phyloP scores from a whole-genome alignment of 257 asterid genomes.

The Scutellaria minor region DNA sequence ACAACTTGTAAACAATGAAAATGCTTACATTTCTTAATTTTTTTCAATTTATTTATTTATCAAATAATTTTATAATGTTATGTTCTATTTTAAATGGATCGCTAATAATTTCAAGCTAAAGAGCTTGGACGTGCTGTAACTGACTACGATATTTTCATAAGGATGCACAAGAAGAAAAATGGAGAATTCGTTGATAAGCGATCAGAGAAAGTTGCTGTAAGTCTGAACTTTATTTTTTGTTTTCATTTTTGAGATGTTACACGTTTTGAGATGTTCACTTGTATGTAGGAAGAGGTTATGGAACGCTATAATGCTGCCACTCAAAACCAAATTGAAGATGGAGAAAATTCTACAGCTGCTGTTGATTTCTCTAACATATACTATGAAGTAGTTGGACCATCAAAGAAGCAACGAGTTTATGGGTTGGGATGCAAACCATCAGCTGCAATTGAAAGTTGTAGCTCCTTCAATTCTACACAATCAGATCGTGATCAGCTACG shows the following conservation, averaged over 20 bases:
- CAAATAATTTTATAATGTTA: not conserved
- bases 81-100: not conserved
- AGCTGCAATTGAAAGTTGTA: not conserved
- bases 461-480: not conserved
- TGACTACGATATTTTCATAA: not conserved
- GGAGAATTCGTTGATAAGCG: not conserved
- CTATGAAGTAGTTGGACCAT: slow-evolving; percentile 2
- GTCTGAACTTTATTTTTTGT: not conserved
- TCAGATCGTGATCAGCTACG: not conserved
- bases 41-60: no score
- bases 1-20: not conserved
- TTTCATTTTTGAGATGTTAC: not conserved
- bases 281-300: not conserved
- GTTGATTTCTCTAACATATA: not conserved
- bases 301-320: not conserved
- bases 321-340: not conserved
- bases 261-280: not conserved
- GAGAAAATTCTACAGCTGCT: not conserved
- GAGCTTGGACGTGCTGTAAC: not conserved
- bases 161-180: not conserved
- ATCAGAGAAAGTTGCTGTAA: not conserved
- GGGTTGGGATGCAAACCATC: not conserved
- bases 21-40: no score
- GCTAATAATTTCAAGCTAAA: not conserved
- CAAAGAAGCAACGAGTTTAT: not conserved